Conservation (phyloP, 192 early-diverging fungal genomes). For the Linnemannia zychae region DNA sequence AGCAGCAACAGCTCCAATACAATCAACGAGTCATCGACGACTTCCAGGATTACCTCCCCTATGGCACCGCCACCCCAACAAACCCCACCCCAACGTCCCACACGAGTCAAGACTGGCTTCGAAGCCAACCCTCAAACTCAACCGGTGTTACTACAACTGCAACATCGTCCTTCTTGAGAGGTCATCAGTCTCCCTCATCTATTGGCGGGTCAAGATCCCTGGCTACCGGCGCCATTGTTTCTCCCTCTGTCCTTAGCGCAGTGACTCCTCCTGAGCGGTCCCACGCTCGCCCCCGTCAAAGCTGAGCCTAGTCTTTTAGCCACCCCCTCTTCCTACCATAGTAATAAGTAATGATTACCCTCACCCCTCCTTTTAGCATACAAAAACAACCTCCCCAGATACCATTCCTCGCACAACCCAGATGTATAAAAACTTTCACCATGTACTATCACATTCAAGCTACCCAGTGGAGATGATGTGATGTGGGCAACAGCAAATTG, state of each 20-base stretch:
- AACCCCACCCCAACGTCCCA: neutral
- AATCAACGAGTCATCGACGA: neutral
- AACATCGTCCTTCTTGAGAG: neutral
- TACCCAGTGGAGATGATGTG: no score
- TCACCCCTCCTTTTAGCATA: neutral
- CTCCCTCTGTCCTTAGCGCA: neutral
- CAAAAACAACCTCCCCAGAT: neutral
- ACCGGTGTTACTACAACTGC: neutral
- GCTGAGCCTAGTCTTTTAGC: neutral
- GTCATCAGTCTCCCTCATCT: neutral
- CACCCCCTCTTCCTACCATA: neutral
- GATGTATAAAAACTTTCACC: neutral
- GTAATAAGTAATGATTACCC: neutral
- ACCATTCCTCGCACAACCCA: neutral
- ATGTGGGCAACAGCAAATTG: no score
- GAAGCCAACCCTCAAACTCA: neutral
- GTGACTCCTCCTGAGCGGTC: conserved; percentile 1
- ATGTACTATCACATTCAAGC: neutral
- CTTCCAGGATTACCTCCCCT: conserved; percentile 1
- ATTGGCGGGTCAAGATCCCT: neutral
- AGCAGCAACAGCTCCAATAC: neutral
- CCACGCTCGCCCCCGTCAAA: neutral
- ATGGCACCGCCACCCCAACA: neutral
- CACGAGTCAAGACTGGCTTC: neutral
- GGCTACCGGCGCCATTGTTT: neutral